Conservation (phyloP, 2,329 filamentous ascomycete species). For the Septoria linicola region DNA sequence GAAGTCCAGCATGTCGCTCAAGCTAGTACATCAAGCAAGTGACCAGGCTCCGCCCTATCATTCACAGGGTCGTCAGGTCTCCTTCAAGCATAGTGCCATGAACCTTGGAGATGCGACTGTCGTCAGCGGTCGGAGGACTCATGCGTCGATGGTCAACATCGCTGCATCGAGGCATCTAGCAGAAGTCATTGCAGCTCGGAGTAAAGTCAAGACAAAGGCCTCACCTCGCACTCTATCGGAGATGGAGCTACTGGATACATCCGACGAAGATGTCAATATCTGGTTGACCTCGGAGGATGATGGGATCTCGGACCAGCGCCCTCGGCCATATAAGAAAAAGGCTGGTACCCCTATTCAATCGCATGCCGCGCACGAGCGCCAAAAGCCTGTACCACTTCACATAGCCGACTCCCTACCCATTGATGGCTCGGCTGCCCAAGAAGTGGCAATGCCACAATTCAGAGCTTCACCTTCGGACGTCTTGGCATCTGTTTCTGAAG, state of each 20-base stretch:
- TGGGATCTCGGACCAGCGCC: slow-evolving; percentile 11
- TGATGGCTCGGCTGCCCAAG: slow-evolving; percentile 26
- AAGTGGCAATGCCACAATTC: slow-evolving; percentile 23
- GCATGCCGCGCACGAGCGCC: not conserved
- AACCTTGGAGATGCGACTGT: slow-evolving; percentile 15
- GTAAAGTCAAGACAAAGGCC: not conserved
- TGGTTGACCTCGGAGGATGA: slow-evolving; percentile 37
- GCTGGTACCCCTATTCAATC: not conserved
- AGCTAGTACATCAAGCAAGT: not conserved
- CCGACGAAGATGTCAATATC: slow-evolving; percentile 24
- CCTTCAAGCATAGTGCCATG: slow-evolving; percentile 15
- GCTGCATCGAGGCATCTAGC: slow-evolving; percentile 4
- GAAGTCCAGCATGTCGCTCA: not conserved
- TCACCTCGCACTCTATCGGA: not conserved
- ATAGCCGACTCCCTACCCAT: not conserved
- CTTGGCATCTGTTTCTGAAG: slow-evolving; percentile 28
- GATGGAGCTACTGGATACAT: not conserved
- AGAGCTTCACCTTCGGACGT: slow-evolving; percentile 19
- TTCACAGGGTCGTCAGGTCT: slow-evolving; percentile 19
- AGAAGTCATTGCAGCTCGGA: not conserved
- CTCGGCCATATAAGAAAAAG: too few species aligned
- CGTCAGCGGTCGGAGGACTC: slow-evolving; percentile 6
- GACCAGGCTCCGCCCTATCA: slow-evolving; percentile 13
- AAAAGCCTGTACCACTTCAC: too few species aligned
- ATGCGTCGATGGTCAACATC: not conserved